A percentile compares a stretch with the other conserved stretches of the same genome.
Evolutionary conservation across 2,329 filamentous ascomycete genomes (phyloP).

Genomic region (Trichoderma sp.): DNA sequence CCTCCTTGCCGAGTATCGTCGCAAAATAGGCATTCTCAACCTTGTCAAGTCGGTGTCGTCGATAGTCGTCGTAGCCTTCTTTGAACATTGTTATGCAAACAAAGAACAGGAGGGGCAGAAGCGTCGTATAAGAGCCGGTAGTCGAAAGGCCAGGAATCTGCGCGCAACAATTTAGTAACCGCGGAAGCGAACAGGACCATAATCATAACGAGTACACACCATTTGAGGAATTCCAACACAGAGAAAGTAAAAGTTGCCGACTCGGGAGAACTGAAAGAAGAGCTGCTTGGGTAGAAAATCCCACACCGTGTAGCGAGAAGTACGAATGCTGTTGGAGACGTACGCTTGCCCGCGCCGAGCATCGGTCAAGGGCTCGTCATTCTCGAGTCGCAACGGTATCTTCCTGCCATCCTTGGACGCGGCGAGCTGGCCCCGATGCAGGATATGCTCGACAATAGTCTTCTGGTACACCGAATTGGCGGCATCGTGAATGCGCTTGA

Average conservation of each 20-base stretch:
- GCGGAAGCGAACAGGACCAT: neutral
- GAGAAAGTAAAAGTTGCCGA: conserved; percentile 88
- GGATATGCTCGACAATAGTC: conserved; percentile 52
- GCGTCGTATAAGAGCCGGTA: conserved; percentile 74
- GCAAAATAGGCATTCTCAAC: conserved; percentile 69
- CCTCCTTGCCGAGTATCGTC: conserved; percentile 49
- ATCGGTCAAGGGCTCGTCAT: conserved; percentile 50
- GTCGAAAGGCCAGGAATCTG: conserved; percentile 72
- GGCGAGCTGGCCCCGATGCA: conserved; percentile 69
- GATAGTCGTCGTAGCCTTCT: conserved; percentile 84
- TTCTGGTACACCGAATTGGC: conserved; percentile 42
- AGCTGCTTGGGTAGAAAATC: conserved; percentile 86
- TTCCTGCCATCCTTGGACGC: conserved; percentile 71
- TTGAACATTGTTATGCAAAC: conserved; percentile 81
- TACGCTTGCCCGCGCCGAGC: conserved; percentile 54
- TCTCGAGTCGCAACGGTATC: conserved; percentile 49
- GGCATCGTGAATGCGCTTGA: conserved; percentile 33
- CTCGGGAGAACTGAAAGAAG: conserved; percentile 81
- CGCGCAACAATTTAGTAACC: conserved; percentile 50
- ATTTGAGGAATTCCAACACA: conserved; percentile 83
- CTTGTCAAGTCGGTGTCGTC: conserved; percentile 78
- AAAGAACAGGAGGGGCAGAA: conserved; percentile 74
- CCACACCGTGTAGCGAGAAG: conserved; percentile 80
- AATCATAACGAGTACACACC: conserved; percentile 34
- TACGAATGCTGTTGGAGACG: conserved; percentile 70